Evolutionary conservation across 495 filamentous ascomycete genomes (phyloP).

Genomic region (Trichoderma virens): DNA sequence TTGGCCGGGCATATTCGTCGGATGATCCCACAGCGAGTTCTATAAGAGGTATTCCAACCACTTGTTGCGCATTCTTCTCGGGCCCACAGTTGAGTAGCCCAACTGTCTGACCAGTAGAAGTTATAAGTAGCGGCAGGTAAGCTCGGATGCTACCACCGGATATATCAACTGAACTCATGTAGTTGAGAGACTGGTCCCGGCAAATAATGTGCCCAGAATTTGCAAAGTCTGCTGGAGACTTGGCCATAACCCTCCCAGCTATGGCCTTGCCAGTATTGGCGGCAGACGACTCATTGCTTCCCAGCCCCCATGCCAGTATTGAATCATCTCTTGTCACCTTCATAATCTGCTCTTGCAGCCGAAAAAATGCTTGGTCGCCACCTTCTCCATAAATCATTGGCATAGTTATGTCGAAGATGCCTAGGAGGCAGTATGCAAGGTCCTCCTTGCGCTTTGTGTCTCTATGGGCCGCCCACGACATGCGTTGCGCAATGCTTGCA

Average conservation of each 20-base stretch:
- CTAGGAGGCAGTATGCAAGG: slow-evolving; percentile 13
- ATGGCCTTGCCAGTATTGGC: neutral
- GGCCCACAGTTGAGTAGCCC: slow-evolving; percentile 16
- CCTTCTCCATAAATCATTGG: slow-evolving; percentile 17
- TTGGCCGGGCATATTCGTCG: slow-evolving; percentile 14
- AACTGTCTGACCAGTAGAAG: neutral
- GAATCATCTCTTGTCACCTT: slow-evolving; percentile 16
- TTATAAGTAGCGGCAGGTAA: slow-evolving; percentile 4
- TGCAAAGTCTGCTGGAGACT: slow-evolving; percentile 14
- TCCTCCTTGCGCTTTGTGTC: slow-evolving; percentile 14
- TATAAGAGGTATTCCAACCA: slow-evolving; percentile 15
- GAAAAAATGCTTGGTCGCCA: slow-evolving; percentile 20
- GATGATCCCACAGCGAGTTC: neutral
- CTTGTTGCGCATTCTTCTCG: slow-evolving; percentile 11
- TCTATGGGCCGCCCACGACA: slow-evolving; percentile 14
- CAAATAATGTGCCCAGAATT: slow-evolving; percentile 14
- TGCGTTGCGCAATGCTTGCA: slow-evolving; percentile 14
- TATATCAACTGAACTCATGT: slow-evolving; percentile 13
- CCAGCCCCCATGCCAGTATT: slow-evolving; percentile 23
- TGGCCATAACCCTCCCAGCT: slow-evolving; percentile 13
- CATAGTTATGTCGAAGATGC: slow-evolving; percentile 14
- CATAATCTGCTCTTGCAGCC: slow-evolving; percentile 31
- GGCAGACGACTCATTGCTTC: neutral
- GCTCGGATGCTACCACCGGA: slow-evolving; percentile 15
- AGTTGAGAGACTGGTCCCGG: slow-evolving; percentile 4